Base-by-base conservation (phyloP, 805 yeast species). In the Yarrowia deformans region DNA sequence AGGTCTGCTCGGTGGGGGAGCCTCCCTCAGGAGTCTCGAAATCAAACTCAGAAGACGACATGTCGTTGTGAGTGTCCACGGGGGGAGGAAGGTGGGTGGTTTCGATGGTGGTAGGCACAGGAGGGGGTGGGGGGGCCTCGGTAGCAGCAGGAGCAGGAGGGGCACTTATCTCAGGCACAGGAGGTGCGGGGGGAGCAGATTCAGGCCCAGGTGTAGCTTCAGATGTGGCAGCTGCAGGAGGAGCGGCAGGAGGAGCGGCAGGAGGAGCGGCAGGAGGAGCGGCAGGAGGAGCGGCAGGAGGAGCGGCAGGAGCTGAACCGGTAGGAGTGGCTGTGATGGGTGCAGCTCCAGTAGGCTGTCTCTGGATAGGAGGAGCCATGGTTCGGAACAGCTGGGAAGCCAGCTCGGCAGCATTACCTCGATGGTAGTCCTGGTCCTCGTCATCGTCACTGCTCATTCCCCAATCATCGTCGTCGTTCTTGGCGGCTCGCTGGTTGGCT, bases 351-450 rank as follows among this genome's bases (percentile, higher is more conserved):
- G 73, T 66, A 3, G 76, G 75, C 37, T 75, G 70, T 35, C 74
- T 74, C 4, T 74, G 67, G 10, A 40, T 45, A 10, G 71, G 70
- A 39, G 75, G 73, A 39, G 77, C 82, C 83, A 81, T 81, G 8
- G 81, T 77, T 10, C 83, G 81, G 69, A 81, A 81, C 70, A 81
- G 72, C 70, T 80, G 70, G 29, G 82, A 80, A 8, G 84, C 84
- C 35, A 81, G 74, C 67, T 79, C 80, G 3, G 81, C 77, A 10
- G 84, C 80, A 39, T 81, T 79, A 3, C 77, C 77, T n/a, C 77
- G 74, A 13, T 78, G 78, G 10, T 73, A 79, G 19, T 72, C 75
- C 19, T 74, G 78, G n/a, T 75, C 77, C 16, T 77, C 81, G 16
- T 74, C 78, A 43, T 74, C 75, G 13, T 77, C 75, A 7, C 71